Conservation (phyloP, 106 monocot genomes). For the Dendrobium huoshanense region DNA sequence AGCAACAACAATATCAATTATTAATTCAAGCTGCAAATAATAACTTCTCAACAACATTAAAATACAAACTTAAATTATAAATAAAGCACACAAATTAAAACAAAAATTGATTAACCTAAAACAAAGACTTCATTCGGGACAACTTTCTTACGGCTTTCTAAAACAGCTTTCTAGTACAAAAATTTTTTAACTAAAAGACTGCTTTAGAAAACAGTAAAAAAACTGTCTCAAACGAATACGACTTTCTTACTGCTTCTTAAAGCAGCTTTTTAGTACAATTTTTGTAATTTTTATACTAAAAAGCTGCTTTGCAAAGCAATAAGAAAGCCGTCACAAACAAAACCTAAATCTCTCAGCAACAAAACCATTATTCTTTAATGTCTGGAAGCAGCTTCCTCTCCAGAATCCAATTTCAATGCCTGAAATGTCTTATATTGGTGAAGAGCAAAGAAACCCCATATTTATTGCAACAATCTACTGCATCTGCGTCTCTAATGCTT, state of each 20-base stretch:
- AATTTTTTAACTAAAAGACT: no score
- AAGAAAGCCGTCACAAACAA: no score
- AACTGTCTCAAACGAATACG: no score
- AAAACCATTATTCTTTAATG: neutral
- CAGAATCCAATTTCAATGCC: slow-evolving; percentile 44
- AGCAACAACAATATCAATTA: neutral
- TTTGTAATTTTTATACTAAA: no score
- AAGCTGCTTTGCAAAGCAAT: no score
- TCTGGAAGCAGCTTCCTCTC: neutral
- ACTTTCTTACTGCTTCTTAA: no score
- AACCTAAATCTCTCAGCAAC: no score
- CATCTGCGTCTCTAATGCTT: slow-evolving; percentile 81
- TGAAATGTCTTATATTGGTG: slow-evolving; percentile 85
- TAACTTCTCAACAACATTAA: neutral
- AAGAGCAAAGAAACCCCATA: slow-evolving; percentile 86
- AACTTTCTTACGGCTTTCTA: no score
- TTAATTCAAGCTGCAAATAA: neutral
- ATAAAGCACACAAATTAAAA: neutral
- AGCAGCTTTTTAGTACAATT: no score
- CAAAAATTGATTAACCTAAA: neutral
- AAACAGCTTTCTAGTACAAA: no score
- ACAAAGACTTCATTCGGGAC: neutral
- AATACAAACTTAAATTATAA: neutral
- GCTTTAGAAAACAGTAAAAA: no score
- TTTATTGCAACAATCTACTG: slow-evolving; percentile 90